These are phyloP conservation scores for Epichloe uncinata DNA, from an alignment of 2,329 filamentous ascomycete species.

Conservation along the genomic window DNA sequence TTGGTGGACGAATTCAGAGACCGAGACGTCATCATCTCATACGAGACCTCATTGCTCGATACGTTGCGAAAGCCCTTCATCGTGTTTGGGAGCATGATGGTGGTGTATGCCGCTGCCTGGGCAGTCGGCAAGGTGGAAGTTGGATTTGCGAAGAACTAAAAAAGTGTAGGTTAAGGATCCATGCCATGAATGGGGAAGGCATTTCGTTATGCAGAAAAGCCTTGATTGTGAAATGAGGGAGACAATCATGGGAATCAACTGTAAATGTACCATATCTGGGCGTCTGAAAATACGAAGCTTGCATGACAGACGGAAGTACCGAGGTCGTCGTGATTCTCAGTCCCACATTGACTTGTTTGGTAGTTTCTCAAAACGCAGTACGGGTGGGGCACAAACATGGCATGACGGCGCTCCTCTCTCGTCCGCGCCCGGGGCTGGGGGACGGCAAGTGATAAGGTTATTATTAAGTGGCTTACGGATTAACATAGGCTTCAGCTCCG, in stretches of 20 bases:
- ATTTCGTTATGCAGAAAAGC: not conserved
- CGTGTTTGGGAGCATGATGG: conserved; percentile 58
- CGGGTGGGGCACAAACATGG: too few species aligned
- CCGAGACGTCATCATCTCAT: conserved; percentile 71
- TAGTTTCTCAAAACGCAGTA: too few species aligned
- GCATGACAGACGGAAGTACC: conserved; percentile 6
- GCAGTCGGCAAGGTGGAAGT: conserved; percentile 65
- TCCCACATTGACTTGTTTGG: not conserved
- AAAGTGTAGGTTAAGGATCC: not conserved
- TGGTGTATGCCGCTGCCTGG: conserved; percentile 65
- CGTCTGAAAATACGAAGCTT: conserved; percentile 7
- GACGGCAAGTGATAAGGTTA: too few species aligned
- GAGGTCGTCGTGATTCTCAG: not conserved
- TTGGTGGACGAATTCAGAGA: conserved; percentile 83
- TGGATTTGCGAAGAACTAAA: conserved; percentile 48
- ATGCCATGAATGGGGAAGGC: not conserved
- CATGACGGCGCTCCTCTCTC: too few species aligned
- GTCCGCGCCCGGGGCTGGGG: too few species aligned
- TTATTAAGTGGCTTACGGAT: too few species aligned
- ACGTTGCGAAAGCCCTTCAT: conserved; percentile 77
- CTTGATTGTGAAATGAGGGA: not conserved
- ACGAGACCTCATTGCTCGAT: conserved; percentile 66
- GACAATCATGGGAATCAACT: not conserved
- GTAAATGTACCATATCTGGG: conserved; percentile 9
- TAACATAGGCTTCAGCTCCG: not conserved